Conservation (phyloP, 352 stramenopile species). For the Thraustochytrium striatum region DNA sequence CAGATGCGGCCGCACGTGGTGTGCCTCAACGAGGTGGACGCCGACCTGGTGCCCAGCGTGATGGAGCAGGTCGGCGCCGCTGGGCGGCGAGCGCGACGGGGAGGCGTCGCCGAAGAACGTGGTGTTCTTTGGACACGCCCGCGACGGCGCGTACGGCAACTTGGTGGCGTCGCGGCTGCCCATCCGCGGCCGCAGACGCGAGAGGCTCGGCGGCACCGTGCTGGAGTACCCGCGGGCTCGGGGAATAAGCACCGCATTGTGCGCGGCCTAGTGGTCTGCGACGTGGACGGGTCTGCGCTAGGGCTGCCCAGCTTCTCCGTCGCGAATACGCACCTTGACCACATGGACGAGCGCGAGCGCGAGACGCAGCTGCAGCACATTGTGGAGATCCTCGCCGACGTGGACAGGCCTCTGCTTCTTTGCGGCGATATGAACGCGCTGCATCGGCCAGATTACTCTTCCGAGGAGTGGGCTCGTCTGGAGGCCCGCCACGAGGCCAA, state of each 20-base stretch:
- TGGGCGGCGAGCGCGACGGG: too few species aligned
- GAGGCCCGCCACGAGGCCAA: background rate
- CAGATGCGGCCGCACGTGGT: slow-evolving; percentile 25
- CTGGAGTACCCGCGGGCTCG: background rate
- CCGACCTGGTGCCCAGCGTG: background rate
- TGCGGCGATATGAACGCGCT: slow-evolving; percentile 48
- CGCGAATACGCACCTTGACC: slow-evolving; percentile 38
- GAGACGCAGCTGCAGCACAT: slow-evolving; percentile 20
- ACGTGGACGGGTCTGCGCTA: background rate
- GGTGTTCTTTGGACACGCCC: slow-evolving; percentile 40
- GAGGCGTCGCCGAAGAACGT: background rate
- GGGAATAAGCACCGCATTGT: slow-evolving; percentile 33
- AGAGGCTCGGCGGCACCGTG: slow-evolving; percentile 8
- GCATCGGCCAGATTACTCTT: background rate
- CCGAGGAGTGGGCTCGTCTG: background rate
- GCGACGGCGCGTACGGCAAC: slow-evolving; percentile 40
- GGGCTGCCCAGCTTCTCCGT: slow-evolving; percentile 15
- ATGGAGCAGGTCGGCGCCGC: background rate
- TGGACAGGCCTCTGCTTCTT: background rate
- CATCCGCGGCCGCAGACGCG: background rate
- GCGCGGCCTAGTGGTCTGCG: slow-evolving; percentile 36
- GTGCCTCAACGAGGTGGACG: slow-evolving; percentile 39
- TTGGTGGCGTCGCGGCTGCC: slow-evolving; percentile 12
- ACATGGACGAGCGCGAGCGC: slow-evolving; percentile 49
- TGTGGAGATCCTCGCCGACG: background rate